Evolutionary conservation across 768 basidiomycete genomes (phyloP), one percentile per base, ranked within the genome.

Genomic region (Phaffia tasmanica): DNA sequence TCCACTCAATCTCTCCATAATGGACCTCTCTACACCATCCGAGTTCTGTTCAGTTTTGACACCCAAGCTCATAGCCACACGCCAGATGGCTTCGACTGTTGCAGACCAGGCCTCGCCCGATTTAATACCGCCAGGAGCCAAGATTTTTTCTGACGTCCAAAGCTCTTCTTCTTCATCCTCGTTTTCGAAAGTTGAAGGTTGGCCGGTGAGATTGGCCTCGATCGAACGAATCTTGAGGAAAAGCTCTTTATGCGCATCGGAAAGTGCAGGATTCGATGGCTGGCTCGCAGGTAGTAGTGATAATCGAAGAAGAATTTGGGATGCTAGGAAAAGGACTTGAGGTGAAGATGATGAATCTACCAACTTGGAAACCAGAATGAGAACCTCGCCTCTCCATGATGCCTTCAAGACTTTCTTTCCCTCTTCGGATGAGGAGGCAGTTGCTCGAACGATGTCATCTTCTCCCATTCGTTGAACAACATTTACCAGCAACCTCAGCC

Each of bases 61-160:
- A 1, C 74, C 68, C 7, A 77, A 63, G 1, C 72, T 69, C 83
- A 84, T 84, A 23, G 79, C 72, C 0, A 78, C 78, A 56, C 78
- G 77, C 84, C 85, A 85, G 15, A 89, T 79, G 25, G 72, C 72
- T 70, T 85, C 83, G 1, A 86, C 80, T 23, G 75, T 76, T 27
- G 72, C 71, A 0, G 83, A 83, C 83, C 84, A 86, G 1, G 74
- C 63, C 4, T 47, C 27, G 19, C 56, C 27, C n/a, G 46, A 9
- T 23, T 42, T 32, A 25, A 14, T 23, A 51, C 11, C 23, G 25
- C 61, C 23, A 30, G 59, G 32, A 19, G 27, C 72, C 67, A 23
- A 81, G 72, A 6, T 77, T 67, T 78, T 72, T 21, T 71, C 29
- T 23, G 55, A 51, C 15, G 54, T 32, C 42, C 50, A 64, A 32